Conservation (phyloP, 805 yeast genomes). For the Kregervanrija delftensis region DNA sequence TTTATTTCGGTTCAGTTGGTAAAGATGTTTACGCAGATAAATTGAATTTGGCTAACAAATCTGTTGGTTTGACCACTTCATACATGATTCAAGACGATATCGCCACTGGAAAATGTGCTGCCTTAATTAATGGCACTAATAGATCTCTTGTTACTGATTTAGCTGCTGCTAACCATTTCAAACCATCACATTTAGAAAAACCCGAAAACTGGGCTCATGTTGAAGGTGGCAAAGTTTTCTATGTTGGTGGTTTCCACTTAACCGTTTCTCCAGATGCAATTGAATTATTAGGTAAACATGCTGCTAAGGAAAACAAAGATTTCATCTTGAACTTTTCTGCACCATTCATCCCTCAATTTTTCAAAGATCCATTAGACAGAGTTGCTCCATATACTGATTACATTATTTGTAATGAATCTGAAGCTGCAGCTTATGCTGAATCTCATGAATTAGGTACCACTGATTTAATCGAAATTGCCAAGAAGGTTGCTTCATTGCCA, state of each 20-base stretch:
- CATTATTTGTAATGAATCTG: slow-evolving; percentile 93
- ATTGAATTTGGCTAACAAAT: slow-evolving; percentile 72
- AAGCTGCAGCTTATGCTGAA: slow-evolving; percentile 91
- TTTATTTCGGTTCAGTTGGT: slow-evolving; percentile 95
- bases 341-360: slow-evolving; percentile 93
- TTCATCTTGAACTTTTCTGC: slow-evolving; percentile 88
- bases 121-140: slow-evolving; percentile 73
- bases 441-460: slow-evolving; percentile 59
- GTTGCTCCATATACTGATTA: slow-evolving; percentile 83
- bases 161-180: slow-evolving; percentile 97
- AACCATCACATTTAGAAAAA: slow-evolving; percentile 75
- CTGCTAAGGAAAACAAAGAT: slow-evolving; percentile 34
- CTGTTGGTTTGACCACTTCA: slow-evolving; percentile 81
- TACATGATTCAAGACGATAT: slow-evolving; percentile 72
- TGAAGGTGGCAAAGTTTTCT: slow-evolving; percentile 72
- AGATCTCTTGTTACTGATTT: slow-evolving; percentile 94
- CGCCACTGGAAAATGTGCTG: slow-evolving; percentile 98
- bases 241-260: slow-evolving; percentile 98
- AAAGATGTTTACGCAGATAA: slow-evolving; percentile 80
- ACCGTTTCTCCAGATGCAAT: slow-evolving; percentile 97
- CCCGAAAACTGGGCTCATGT: slow-evolving; percentile 88
- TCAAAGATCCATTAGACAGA: slow-evolving; percentile 82
- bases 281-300: slow-evolving; percentile 82
- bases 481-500: slow-evolving; percentile 70
- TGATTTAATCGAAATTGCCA: slow-evolving; percentile 74